A percentile compares a stretch with the other conserved stretches of the same genome.
These are phyloP conservation scores for Colletotrichum liaoningense DNA, from an alignment of 2,329 filamentous ascomycete genomes.

Conservation along the genomic window DNA sequence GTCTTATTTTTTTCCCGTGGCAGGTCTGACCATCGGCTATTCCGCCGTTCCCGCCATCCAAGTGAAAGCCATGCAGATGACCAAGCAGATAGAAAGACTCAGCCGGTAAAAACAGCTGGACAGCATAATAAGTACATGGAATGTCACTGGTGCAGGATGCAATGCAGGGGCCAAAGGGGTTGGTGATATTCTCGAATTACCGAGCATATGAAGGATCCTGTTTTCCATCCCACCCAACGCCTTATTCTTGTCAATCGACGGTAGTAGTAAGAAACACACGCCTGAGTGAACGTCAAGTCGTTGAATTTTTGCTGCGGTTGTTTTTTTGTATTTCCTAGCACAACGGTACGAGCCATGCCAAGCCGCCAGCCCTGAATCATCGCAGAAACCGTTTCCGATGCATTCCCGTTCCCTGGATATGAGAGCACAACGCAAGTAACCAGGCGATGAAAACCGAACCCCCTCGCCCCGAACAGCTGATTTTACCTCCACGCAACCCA, in stretches of 20 bases:
- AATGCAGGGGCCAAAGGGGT: neutral
- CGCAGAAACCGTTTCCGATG: constrained; percentile 38
- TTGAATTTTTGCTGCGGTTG: constrained; percentile 34
- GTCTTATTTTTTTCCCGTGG: too few species aligned
- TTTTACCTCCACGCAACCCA: constrained; percentile 17
- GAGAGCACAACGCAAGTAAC: constrained; percentile 36
- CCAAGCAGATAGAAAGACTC: neutral
- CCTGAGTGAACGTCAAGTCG: constrained; percentile 27
- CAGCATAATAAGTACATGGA: neutral
- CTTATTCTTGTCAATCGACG: constrained; percentile 15
- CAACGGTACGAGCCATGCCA: constrained; percentile 36
- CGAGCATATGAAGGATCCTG: constrained; percentile 21
- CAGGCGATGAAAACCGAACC: constrained; percentile 21
- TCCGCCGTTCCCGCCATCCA: too few species aligned
- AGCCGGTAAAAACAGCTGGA: too few species aligned
- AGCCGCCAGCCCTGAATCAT: constrained; percentile 36
- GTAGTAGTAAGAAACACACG: constrained; percentile 20
- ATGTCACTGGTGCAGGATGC: neutral
- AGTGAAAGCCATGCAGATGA: too few species aligned
- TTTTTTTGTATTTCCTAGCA: constrained; percentile 37
- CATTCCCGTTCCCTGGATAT: constrained; percentile 36
- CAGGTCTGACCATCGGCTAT: too few species aligned
- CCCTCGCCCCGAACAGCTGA: constrained; percentile 24
- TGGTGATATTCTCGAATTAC: constrained; percentile 18
- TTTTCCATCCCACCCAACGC: constrained; percentile 17